Evolutionary conservation across 441 rosid genomes (phyloP).

Genomic region (Biscutella laevigata): DNA sequence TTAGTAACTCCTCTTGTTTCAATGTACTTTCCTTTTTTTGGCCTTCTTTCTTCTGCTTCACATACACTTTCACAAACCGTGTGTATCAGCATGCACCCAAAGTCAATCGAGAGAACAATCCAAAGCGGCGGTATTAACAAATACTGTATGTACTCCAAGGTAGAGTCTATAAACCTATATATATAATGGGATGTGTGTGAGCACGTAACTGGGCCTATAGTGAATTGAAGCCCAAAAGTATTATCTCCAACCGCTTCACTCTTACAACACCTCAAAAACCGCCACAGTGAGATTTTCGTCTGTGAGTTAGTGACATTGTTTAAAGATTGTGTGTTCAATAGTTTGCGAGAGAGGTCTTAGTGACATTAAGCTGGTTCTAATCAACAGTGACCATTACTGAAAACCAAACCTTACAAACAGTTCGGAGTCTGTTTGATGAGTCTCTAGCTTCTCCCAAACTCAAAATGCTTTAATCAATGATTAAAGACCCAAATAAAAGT

Average conservation of each 20-base stretch:
- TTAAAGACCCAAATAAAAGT: neutral
- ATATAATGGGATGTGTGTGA: no score
- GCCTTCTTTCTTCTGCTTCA: slow-evolving; percentile 3
- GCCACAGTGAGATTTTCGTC: neutral
- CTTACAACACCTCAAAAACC: neutral
- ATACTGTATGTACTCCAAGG: no score
- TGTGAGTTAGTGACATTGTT: no score
- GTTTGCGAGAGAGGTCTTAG: no score
- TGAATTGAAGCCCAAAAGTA: slow-evolving; percentile 1
- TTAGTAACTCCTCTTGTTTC: slow-evolving; percentile 23
- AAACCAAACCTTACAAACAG: neutral
- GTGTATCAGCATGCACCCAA: slow-evolving; percentile 24
- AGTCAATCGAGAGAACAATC: no score
- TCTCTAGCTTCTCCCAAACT: neutral
- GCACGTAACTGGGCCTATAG: neutral
- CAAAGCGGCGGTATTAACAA: no score
- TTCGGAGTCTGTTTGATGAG: neutral
- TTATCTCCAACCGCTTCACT: neutral
- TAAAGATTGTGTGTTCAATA: no score
- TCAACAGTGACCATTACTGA: no score
- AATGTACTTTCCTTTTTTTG: slow-evolving; percentile 19
- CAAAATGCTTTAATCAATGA: neutral
- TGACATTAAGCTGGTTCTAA: neutral
- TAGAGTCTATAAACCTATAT: no score
- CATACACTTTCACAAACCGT: slow-evolving; percentile 22